Percentiles rank a stretch among this genome's conserved stretches.
These are phyloP conservation scores for Aureobasidium sp. DNA, from an alignment of 2,329 filamentous ascomycete genomes.

Conservation along the genomic window DNA sequence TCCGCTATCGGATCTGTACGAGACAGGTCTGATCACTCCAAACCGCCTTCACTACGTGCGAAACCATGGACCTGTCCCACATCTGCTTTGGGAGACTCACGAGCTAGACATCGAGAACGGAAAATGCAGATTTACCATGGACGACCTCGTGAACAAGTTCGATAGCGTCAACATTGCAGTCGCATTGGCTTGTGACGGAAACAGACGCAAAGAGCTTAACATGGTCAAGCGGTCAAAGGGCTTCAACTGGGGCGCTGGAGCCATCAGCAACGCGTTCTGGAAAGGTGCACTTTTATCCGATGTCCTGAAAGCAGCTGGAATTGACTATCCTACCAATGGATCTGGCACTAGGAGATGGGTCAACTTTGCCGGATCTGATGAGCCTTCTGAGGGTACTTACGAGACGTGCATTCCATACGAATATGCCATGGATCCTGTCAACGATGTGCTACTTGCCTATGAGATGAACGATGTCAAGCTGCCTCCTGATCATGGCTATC, in stretches of 20 bases:
- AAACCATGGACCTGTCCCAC: slow-evolving; percentile 39
- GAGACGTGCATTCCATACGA: slow-evolving; percentile 39
- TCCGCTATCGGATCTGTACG: slow-evolving; percentile 32
- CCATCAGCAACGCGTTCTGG: slow-evolving; percentile 43
- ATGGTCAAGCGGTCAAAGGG: slow-evolving; percentile 41
- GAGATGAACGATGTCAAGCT: slow-evolving; percentile 35
- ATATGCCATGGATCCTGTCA: slow-evolving; percentile 38
- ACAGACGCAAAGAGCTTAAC: slow-evolving; percentile 44
- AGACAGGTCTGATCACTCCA: slow-evolving; percentile 42
- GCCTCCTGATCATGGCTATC: slow-evolving; percentile 36
- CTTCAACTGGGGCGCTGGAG: slow-evolving; percentile 40
- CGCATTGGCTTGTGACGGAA: slow-evolving; percentile 41
- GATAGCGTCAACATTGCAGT: slow-evolving; percentile 40
- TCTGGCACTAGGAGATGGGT: slow-evolving; percentile 31
- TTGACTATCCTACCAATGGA: slow-evolving; percentile 18
- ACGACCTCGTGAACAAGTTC: slow-evolving; percentile 36
- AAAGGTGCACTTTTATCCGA: slow-evolving; percentile 39
- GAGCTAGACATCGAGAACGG: slow-evolving; percentile 35
- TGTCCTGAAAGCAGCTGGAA: slow-evolving; percentile 35
- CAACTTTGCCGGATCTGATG: slow-evolving; percentile 43
- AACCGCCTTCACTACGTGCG: slow-evolving; percentile 45
- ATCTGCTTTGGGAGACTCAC: slow-evolving; percentile 41
- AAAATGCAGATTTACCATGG: slow-evolving; percentile 34
- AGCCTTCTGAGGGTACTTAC: slow-evolving; percentile 39
- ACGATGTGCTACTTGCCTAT: slow-evolving; percentile 49